Conservation (phyloP, 768 basidiomycete species). For the Mycena amicta region DNA sequence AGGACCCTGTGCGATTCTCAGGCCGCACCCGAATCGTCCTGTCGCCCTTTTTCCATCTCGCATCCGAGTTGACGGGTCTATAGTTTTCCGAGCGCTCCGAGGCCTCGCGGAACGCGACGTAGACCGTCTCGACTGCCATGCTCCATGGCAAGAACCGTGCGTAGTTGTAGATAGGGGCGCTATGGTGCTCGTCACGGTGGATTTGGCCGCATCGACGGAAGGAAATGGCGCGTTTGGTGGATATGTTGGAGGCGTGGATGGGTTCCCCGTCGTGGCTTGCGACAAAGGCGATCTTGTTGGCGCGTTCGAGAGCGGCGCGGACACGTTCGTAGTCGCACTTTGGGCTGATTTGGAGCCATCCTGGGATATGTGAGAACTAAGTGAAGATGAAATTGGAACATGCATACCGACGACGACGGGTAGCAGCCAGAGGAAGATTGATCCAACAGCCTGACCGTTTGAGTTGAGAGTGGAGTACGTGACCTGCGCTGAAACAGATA, state of each 20-base stretch:
- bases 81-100: conserved; percentile 21
- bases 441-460: conserved; percentile 44
- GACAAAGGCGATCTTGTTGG: conserved; percentile 34
- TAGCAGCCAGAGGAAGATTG: conserved; percentile 45
- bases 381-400: too few relatives aligned
- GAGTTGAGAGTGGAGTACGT: conserved; percentile 27
- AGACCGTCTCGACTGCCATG: conserved; percentile 28
- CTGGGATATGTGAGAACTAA: too few relatives aligned
- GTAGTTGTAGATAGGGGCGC: conserved; percentile 35
- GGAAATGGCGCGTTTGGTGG: conserved; percentile 24
- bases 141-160: conserved; percentile 33
- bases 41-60: conserved; percentile 22
- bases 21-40: conserved; percentile 3
- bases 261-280: conserved; percentile 21
- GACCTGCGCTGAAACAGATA: conserved; percentile 11
- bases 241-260: conserved; percentile 11
- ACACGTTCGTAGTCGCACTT: conserved; percentile 42
- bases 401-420: conserved; percentile 41
- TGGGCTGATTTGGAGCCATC: conserved; percentile 46
- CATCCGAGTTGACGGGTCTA: conserved; percentile 21
- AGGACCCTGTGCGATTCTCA: conserved; percentile 13
- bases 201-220: conserved; percentile 19
- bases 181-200: conserved; percentile 25
- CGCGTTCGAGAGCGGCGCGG: conserved; percentile 29
- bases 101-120: conserved; percentile 27